Evolutionary conservation across 2,329 filamentous ascomycete genomes (phyloP), one percentile per base, ranked within the genome.

Genomic region (Epichloe uncinata): DNA sequence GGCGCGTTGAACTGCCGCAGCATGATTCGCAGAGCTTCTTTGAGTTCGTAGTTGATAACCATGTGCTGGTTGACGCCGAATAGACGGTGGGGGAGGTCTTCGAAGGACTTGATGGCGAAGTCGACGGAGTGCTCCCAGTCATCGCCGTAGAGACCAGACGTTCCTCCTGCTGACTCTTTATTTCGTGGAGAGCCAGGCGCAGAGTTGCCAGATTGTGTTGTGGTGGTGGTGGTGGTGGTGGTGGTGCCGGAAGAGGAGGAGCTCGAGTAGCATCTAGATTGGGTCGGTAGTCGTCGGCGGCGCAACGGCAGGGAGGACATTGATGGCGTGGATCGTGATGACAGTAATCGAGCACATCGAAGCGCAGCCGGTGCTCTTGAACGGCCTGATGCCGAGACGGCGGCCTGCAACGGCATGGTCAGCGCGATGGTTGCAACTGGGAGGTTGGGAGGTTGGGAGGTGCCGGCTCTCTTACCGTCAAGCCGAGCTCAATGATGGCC

Each of bases 1-100:
- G 93, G 91, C 0, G 93, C 91, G 47, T 84, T 78, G 67, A 98
- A 97, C 60, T 94, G 81, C 79, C 89, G 93, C 20, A 96, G 73
- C 55, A 97, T 86, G 59, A 89, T 81, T 49, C 90, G 81, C 60
- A 98, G 69, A 12, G 84, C 84, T 66, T 96, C 86, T 62, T 95
- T 96, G 67, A 97, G 93, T 64, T 97, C 90, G 62, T 88, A 82
- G 63, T 97, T 94, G 62, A 97, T 94, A 53, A 88, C 76, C 74
- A 97, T 95, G 68, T 97, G 87, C 66, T 98, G 93, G 59, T 98
- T 98, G 58, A 90, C 83, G 15, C 93, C 93, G 58, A 97, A 97
- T 58, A 69, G 60, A n/a, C 69, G 65, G 54, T 70, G 69, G 4
- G 4, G 69, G 2, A 72, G 61, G 50, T 72, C 69, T n/a, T 66